Conservation (phyloP, 768 basidiomycete species). For the Boletus vermiculosoides region DNA sequence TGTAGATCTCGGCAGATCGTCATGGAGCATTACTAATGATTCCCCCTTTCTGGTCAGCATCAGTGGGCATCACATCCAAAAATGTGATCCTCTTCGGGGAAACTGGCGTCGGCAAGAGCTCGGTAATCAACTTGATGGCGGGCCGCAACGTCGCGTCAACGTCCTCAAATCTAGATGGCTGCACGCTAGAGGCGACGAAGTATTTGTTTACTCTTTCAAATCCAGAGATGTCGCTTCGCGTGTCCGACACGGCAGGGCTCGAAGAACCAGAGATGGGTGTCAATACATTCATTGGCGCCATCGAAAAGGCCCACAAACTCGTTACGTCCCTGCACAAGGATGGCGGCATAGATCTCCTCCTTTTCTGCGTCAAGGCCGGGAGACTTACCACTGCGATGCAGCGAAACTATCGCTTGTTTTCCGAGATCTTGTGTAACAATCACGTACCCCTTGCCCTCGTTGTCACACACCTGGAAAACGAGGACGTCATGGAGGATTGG, state of each 20-base stretch:
- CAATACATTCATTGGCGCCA: neutral
- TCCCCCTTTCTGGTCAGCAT: neutral
- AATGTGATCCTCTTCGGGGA: constrained; percentile 5
- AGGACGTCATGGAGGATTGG: neutral
- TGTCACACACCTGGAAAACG: neutral
- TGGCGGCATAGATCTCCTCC: constrained; percentile 4
- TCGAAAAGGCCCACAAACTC: constrained; percentile 8
- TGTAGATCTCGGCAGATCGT: neutral
- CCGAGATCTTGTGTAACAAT: neutral
- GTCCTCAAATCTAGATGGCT: neutral
- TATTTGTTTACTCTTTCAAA: neutral
- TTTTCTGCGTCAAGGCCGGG: neutral
- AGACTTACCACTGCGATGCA: neutral
- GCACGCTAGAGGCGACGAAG: neutral
- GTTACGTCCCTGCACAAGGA: neutral
- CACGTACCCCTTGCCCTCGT: neutral
- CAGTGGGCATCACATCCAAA: neutral
- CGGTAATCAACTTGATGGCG: constrained; percentile 7
- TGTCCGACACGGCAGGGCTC: neutral
- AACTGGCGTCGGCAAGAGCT: neutral
- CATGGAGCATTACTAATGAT: neutral
- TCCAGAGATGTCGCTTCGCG: neutral
- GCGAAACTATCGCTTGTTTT: neutral
- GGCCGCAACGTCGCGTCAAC: neutral
- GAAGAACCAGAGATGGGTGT: neutral